A percentile compares a stretch with the other conserved stretches of the same genome.
Conservation (phyloP, 2,329 filamentous ascomycete genomes). For the Sarocladium kiliense region DNA sequence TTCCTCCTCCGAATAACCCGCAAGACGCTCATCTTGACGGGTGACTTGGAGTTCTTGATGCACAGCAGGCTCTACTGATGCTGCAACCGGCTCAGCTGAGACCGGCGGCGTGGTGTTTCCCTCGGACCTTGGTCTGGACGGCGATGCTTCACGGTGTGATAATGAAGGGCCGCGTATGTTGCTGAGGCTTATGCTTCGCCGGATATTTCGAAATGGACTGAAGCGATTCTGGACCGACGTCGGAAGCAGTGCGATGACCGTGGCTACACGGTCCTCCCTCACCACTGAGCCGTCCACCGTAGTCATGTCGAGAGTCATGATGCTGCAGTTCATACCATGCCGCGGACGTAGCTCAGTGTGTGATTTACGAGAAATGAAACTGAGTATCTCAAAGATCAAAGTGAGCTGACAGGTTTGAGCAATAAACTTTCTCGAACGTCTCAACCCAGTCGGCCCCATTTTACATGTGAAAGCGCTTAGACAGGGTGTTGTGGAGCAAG, state of each 20-base stretch:
- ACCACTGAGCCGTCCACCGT: background rate
- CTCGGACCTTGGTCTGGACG: conserved; percentile 10
- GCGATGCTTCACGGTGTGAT: background rate
- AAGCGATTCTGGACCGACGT: conserved; percentile 45
- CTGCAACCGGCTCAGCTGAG: conserved; percentile 9
- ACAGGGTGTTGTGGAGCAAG: background rate
- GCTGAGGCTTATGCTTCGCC: conserved; percentile 31
- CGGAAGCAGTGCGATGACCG: conserved; percentile 50
- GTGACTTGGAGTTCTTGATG: background rate
- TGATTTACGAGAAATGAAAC: too few relatives aligned
- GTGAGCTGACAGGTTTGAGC: background rate
- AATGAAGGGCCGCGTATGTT: conserved; percentile 14
- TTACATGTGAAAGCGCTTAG: conserved; percentile 4
- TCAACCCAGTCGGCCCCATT: background rate
- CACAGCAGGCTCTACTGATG: background rate
- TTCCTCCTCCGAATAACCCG: background rate
- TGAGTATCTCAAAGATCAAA: too few relatives aligned
- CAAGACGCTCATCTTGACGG: background rate
- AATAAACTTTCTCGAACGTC: background rate
- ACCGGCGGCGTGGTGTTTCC: conserved; percentile 12
- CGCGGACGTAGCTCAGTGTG: too few relatives aligned
- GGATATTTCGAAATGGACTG: conserved; percentile 44
- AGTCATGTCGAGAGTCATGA: conserved; percentile 1
- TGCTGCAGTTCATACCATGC: too few relatives aligned
- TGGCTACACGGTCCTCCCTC: conserved; percentile 23